Conservation (phyloP, 1,139 yeast genomes). For the Schwanniomyces etchellsii region DNA sequence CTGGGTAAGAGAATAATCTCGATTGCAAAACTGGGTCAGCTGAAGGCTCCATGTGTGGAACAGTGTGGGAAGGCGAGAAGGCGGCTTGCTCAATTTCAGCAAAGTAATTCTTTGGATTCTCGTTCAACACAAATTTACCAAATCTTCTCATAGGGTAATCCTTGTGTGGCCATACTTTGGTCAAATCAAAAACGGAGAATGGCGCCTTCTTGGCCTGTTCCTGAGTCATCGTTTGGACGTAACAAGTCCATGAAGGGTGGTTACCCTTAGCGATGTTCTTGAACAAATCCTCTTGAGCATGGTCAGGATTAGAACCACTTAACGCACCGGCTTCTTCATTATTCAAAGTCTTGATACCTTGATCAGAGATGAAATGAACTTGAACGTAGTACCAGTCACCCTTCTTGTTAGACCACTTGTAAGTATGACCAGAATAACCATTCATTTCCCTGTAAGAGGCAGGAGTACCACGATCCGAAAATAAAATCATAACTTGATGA, state of each 20-base stretch:
- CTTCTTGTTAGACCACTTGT: conserved; percentile 60
- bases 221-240: conserved; percentile 63
- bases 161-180: conserved; percentile 77
- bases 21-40: conserved; percentile 87
- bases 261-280: conserved; percentile 57
- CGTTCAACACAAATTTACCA: conserved; percentile 64
- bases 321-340: conserved; percentile 53
- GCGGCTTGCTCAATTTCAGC: conserved; percentile 83
- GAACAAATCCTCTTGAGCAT: conserved; percentile 59
- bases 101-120: conserved; percentile 72
- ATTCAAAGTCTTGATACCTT: conserved; percentile 51
- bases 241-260: conserved; percentile 58
- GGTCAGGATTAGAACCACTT: conserved; percentile 62
- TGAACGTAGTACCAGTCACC: conserved; percentile 67
- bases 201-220: conserved; percentile 56
- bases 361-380: conserved; percentile 56
- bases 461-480: conserved; percentile 69
- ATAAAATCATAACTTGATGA: conserved; percentile 59
- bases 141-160: conserved; percentile 72
- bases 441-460: conserved; percentile 60
- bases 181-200: conserved; percentile 64
- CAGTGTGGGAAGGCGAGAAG: conserved; percentile 77
- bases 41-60: conserved; percentile 79
- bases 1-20: conserved; percentile 79
- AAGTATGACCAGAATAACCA: conserved; percentile 71